These are phyloP conservation scores for Solanum etuberosum DNA, from an alignment of 257 asterid species.

Conservation along the genomic window DNA sequence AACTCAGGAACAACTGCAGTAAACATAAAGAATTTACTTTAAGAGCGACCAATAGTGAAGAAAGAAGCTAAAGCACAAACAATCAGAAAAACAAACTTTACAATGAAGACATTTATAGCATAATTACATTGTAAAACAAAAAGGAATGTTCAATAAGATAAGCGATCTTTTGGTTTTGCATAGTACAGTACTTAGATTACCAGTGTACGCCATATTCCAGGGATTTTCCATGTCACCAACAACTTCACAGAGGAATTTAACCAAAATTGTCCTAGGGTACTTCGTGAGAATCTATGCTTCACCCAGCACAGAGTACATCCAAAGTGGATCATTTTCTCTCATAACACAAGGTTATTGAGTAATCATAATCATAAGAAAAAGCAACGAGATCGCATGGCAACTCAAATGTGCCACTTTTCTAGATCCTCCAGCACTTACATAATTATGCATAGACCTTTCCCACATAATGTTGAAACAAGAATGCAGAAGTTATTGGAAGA, in stretches of 20 bases:
- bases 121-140: background rate
- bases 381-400: background rate
- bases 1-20: constrained; percentile 40
- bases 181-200: background rate
- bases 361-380: background rate
- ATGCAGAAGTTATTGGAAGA: background rate
- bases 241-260: background rate
- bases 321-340: background rate
- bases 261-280: background rate
- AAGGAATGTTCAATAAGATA: background rate
- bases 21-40: background rate
- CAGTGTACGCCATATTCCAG: background rate
- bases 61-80: background rate
- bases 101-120: background rate
- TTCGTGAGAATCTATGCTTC: background rate
- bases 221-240: background rate
- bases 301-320: background rate
- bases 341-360: background rate
- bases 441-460: background rate
- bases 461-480: background rate
- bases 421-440: background rate
- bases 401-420: background rate
- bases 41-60: background rate
- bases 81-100: background rate
- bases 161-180: background rate